Conservation (phyloP, 192 early-diverging fungal species). For the Coemansia erecta region DNA sequence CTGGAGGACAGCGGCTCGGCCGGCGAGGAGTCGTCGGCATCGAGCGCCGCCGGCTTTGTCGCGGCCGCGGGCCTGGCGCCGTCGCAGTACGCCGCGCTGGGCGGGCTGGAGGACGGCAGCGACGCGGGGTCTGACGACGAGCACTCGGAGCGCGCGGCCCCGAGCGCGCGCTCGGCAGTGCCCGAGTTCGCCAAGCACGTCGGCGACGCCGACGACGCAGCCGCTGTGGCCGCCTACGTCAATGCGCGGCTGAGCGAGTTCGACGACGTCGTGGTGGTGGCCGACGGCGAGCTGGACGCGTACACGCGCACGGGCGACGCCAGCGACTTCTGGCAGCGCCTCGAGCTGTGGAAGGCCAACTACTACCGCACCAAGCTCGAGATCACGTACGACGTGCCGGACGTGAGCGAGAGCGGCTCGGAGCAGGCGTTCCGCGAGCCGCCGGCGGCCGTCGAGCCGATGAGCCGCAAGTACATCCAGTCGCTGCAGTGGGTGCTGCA, state of each 20-base stretch:
- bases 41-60: conserved; percentile 10
- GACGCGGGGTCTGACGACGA: conserved; percentile 26
- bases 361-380: conserved; percentile 72
- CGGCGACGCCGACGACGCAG: conserved; percentile 20
- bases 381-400: conserved; percentile 52
- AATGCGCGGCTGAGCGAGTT: conserved; percentile 38
- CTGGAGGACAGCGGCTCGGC: conserved; percentile 37
- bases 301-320: conserved; percentile 55
- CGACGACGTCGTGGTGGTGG: conserved; percentile 35
- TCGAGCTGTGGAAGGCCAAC: conserved; percentile 71
- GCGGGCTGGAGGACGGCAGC: conserved; percentile 31
- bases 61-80: background rate
- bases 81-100: conserved; percentile 19
- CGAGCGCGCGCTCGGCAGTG: conserved; percentile 52
- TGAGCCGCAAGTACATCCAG: conserved; percentile 79
- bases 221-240: conserved; percentile 29
- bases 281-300: conserved; percentile 31
- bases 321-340: conserved; percentile 64
- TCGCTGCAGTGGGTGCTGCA: conserved; percentile 97
- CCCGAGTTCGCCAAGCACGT: conserved; percentile 55
- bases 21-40: conserved; percentile 14
- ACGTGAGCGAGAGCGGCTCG: conserved; percentile 8
- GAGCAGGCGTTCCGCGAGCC: conserved; percentile 37
- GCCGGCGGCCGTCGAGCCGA: conserved; percentile 46
- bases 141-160: conserved; percentile 33